Evolutionary conservation across 1,284 basidiomycete genomes (phyloP), one percentile per base, ranked within the genome.

Genomic region (Polyporus tsugae): DNA sequence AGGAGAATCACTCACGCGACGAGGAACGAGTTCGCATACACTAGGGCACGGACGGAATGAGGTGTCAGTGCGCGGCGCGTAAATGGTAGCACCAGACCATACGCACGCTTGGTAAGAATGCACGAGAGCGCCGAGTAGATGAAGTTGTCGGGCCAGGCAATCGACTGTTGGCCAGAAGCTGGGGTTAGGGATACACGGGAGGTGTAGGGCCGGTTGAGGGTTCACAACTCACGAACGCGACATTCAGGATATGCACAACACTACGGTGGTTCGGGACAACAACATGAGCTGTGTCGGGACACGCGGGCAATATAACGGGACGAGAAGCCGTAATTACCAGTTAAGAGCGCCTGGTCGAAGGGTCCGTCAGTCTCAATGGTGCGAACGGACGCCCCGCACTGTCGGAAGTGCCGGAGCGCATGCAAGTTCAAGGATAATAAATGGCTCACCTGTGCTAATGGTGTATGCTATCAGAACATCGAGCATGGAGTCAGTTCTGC

Each of bases 21-120:
- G 6, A 66, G 38, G 60, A 66, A 66, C 22, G 65, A 57, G 35
- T 66, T 66, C 42, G 60, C 65, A 11, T 66, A 66, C 42, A 66
- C 65, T 66, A 60, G 29, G 33, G 22, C n/a, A 9, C 1, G 9
- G 10, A 3, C 6, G n/a, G 46, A 46, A 13, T 11, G 13, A 13
- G 39, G 17, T 33, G 36, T 62, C 4, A 53, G 46, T 19, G 22
- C 17, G 13, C 19, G 33, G 29, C 29, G 29, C 29, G 29, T 29
- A 29, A 29, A 29, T 29, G 29, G 29, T 29, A 29, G 29, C 29
- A 29, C 29, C 29, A 29, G 29, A 29, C 29, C 15, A 17, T 3
- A 64, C 65, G 53, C 33, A 66, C 65, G 10, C 39, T 66, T 66
- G 41, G 60, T 66, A 2, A 66, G 53, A 4, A 66, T 33, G n/a